These are phyloP conservation scores for Theileria annulata DNA, from an alignment of 169 alveolate species.

Conservation along the genomic window DNA sequence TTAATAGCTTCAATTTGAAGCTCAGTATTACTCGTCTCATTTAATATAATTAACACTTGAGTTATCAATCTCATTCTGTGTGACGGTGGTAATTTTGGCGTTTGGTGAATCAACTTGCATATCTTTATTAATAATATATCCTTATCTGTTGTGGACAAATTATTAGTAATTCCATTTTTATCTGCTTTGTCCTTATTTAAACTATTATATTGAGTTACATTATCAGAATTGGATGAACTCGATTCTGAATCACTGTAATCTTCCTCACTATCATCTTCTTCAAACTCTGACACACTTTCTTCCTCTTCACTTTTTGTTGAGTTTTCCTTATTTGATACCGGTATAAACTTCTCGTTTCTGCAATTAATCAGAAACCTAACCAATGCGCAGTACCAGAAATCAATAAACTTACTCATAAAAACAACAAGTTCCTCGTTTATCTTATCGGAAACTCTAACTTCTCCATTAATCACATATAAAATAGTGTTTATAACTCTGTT, in stretches of 20 bases:
- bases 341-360: slow-evolving; percentile 25
- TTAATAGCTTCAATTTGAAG: slow-evolving; percentile 46
- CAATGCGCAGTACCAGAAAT: slow-evolving; percentile 60
- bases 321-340: slow-evolving; percentile 7
- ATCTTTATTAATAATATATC: background rate
- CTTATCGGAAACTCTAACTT: background rate
- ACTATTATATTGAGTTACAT: background rate
- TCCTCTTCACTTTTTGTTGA: background rate
- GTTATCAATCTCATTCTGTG: slow-evolving; percentile 58
- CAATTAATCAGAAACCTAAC: slow-evolving; percentile 19
- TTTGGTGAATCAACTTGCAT: slow-evolving; percentile 15
- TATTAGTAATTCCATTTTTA: background rate
- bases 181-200: too few species aligned
- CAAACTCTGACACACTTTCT: background rate
- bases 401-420: slow-evolving; percentile 35
- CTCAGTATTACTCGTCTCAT: slow-evolving; percentile 20
- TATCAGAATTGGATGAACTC: background rate
- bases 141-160: background rate
- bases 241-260: background rate
- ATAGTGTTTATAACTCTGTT: slow-evolving; percentile 25
- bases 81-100: slow-evolving; percentile 62
- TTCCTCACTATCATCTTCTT: background rate
- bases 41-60: slow-evolving; percentile 42
- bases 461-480: background rate
- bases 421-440: background rate